Percentiles rank a stretch among this genome's conserved stretches.
Conservation (phyloP, 192 early-diverging fungal genomes). For the Umbelopsis vinacea region DNA sequence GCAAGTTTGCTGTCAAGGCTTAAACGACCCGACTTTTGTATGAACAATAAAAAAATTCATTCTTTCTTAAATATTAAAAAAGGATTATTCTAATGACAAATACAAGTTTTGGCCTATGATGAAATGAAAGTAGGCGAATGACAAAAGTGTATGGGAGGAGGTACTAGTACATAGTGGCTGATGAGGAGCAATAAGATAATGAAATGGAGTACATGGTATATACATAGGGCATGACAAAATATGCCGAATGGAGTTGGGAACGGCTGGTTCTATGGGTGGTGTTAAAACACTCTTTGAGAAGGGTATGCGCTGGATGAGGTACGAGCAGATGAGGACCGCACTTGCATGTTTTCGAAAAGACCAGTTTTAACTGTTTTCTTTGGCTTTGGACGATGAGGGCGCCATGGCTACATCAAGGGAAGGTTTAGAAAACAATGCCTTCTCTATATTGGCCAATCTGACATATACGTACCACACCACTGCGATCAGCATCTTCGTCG, state of each 20-base stretch:
- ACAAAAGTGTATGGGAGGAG: no score
- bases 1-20: constrained; percentile 91
- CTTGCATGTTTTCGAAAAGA: constrained; percentile 15
- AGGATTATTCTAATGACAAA: constrained; percentile 5
- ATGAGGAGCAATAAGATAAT: no score
- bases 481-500: not conserved
- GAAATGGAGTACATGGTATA: not conserved
- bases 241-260: not conserved
- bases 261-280: not conserved
- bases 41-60: constrained; percentile 24
- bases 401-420: not conserved
- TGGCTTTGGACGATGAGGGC: not conserved
- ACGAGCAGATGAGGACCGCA: not conserved
- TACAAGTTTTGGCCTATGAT: not conserved
- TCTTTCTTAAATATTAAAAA: constrained; percentile 17
- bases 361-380: not conserved
- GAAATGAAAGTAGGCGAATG: not conserved
- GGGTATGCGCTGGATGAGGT: not conserved
- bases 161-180: no score
- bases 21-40: constrained; percentile 48
- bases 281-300: constrained; percentile 1
- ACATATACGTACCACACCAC: not conserved
- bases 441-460: not conserved
- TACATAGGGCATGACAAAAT: not conserved
- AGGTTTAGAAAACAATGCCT: not conserved